phyloP scores from a whole-genome alignment of 1,139 yeast species.

The Spencermartinsiella ligniputridi region DNA sequence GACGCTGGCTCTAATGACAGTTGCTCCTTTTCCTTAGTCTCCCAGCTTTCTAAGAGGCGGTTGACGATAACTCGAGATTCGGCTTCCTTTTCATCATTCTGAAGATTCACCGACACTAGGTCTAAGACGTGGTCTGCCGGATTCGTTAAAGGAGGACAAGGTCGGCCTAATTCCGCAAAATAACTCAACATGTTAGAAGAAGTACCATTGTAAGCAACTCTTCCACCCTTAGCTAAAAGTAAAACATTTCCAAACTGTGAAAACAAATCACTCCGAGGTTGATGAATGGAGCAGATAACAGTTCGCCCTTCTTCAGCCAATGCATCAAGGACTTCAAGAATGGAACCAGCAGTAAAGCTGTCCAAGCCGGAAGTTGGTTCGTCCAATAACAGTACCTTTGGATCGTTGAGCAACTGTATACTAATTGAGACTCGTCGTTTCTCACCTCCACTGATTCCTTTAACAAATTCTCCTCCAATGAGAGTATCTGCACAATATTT shows the following conservation, averaged over 20 bases:
- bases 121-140: conserved; percentile 74
- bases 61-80: conserved; percentile 36
- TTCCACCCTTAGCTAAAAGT: conserved; percentile 68
- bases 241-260: conserved; percentile 61
- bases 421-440: conserved; percentile 82
- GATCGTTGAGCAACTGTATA: conserved; percentile 67
- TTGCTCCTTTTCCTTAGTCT: conserved; percentile 4
- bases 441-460: conserved; percentile 87
- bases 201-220: conserved; percentile 53
- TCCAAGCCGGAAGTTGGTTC: conserved; percentile 93
- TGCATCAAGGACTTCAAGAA: conserved; percentile 54
- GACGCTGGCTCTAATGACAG: conserved; percentile 7
- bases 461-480: conserved; percentile 66
- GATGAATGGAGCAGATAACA: conserved; percentile 75
- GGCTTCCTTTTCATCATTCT: conserved; percentile 35
- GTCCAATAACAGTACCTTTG: conserved; percentile 68
- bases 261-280: conserved; percentile 69
- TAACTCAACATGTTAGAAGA: conserved; percentile 41
- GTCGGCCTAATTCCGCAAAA: conserved; percentile 46
- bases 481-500: conserved; percentile 73
- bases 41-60: conserved; percentile 30
- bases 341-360: conserved; percentile 70
- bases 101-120: conserved; percentile 48
- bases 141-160: conserved; percentile 57
- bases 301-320: conserved; percentile 65